Evolutionary conservation across 176 grass and related monocot species (phyloP), one percentile per base, ranked within the genome.

Genomic region (Puya raimondii): DNA sequence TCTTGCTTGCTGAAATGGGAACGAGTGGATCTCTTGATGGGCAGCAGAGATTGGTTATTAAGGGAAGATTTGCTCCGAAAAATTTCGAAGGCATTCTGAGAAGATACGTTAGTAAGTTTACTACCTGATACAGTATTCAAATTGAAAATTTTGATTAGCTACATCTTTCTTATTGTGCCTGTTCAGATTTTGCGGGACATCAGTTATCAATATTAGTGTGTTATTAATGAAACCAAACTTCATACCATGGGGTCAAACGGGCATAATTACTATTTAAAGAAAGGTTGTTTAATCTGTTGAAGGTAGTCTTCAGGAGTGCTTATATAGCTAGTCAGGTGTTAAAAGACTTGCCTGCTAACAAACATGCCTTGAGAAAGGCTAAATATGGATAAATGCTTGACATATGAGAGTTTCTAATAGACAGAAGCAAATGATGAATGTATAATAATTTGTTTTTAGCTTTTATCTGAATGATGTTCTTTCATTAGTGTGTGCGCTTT

Each of bases 11-110:
- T 81, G 86, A 92, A 68, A 81, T 96, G 88, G 86, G 86, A 48
- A 92, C 88, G 47, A 92, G 81, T 47, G 88, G 92, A 14, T 96
- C 92, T 26, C 74, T 89, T 77, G 92, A 96, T 83, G 92, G 88
- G 49, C 88, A 92, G 26, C 88, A 92, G 77, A 89, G 92, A 61
- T 78, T 96, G 74, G 92, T 92, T 11, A 70, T 96, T 42, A 92
- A 92, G 83, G 88, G 88, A 80, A 88, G 88, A 71, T 96, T 92
- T 81, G 81, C 86, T 42, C 84, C 86, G 0, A 89, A 85, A 64
- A 85, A 89, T 56, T 92, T 92, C 48, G 81, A 87, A 50, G 81
- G 83, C 12, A 89, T 89, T 67, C 76, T 96, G 23, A 79, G 81
- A 71, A 85, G 88, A 87, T 96, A 96, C 23, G 82, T 92, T 49